Conservation (phyloP, 768 basidiomycete species). For the Asterophora lycoperdoides region DNA sequence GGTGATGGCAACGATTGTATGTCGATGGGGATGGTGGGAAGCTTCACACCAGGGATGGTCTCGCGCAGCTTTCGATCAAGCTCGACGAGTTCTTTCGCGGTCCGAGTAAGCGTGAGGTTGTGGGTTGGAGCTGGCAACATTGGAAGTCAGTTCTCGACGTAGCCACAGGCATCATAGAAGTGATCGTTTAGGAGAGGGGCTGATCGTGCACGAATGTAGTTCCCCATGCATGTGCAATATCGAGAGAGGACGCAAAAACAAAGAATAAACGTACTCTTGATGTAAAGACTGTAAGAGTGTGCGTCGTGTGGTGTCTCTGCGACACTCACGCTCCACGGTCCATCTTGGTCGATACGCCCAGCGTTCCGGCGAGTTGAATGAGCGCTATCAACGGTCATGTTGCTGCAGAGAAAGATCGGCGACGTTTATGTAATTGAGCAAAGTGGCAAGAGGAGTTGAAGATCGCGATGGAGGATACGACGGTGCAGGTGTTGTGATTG, state of each 20-base stretch:
- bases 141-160: slow-evolving; percentile 18
- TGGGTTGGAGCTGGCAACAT: slow-evolving; percentile 71
- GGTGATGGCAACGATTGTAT: slow-evolving; percentile 44
- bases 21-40: slow-evolving; percentile 63
- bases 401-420: slow-evolving; percentile 22
- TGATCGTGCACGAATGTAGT: slow-evolving; percentile 10
- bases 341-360: slow-evolving; percentile 72
- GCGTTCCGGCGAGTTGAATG: slow-evolving; percentile 40
- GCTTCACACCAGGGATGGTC: slow-evolving; percentile 47
- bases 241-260: slow-evolving; percentile 15
- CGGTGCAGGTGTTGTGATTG: slow-evolving; percentile 34
- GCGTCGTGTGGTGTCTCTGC: slow-evolving; percentile 79
- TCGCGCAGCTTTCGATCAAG: slow-evolving; percentile 79
- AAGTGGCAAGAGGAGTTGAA: slow-evolving; percentile 22
- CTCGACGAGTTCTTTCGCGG: slow-evolving; percentile 71
- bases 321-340: slow-evolving; percentile 84
- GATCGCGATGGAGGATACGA: slow-evolving; percentile 34
- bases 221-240: neutral
- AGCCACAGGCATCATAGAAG: neutral
- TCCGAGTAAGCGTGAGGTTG: slow-evolving; percentile 82
- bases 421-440: slow-evolving; percentile 8
- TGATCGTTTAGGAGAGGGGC: slow-evolving; percentile 1
- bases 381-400: slow-evolving; percentile 18
- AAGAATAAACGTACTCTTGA: slow-evolving; percentile 71
- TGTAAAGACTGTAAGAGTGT: slow-evolving; percentile 74